phyloP scores from a whole-genome alignment of 768 basidiomycete genomes.

The Kwoniella shandongensis region DNA sequence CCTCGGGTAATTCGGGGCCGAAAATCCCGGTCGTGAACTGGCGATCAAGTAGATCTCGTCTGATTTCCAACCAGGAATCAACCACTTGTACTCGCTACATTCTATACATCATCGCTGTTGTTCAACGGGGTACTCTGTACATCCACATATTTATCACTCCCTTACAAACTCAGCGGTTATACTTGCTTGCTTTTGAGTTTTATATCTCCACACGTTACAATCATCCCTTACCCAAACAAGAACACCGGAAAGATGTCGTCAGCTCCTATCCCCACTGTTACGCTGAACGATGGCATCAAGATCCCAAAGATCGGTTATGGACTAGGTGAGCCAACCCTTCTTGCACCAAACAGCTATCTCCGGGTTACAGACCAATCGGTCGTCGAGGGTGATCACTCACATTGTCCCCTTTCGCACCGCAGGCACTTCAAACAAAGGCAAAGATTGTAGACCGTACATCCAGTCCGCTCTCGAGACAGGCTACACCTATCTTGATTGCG shows the following conservation, averaged over 20 bases:
- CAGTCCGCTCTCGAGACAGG: conserved; percentile 39
- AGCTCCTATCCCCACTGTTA: conserved; percentile 23
- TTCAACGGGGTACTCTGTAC: too few species aligned
- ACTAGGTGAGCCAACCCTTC: conserved; percentile 13
- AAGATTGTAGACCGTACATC: conserved; percentile 13
- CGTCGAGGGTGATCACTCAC: too few species aligned
- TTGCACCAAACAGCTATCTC: neutral
- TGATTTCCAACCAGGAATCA: neutral
- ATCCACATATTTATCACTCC: neutral
- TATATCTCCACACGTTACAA: too few species aligned
- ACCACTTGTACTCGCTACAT: neutral
- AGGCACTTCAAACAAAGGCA: conserved; percentile 28
- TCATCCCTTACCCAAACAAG: too few species aligned
- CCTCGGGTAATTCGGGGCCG: neutral
- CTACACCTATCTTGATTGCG: conserved; percentile 46
- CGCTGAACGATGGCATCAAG: conserved; percentile 34
- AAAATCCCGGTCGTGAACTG: too few species aligned
- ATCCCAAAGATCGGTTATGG: conserved; percentile 37
- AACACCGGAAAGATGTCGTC: neutral
- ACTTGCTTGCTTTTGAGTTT: too few species aligned
- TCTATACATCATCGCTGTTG: conserved; percentile 10
- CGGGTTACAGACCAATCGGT: too few species aligned
- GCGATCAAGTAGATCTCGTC: too few species aligned
- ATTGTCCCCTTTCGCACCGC: conserved; percentile 1
- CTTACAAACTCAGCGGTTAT: neutral